phyloP scores from a whole-genome alignment of 805 yeast genomes.

The Wickerhamomyces alni region DNA sequence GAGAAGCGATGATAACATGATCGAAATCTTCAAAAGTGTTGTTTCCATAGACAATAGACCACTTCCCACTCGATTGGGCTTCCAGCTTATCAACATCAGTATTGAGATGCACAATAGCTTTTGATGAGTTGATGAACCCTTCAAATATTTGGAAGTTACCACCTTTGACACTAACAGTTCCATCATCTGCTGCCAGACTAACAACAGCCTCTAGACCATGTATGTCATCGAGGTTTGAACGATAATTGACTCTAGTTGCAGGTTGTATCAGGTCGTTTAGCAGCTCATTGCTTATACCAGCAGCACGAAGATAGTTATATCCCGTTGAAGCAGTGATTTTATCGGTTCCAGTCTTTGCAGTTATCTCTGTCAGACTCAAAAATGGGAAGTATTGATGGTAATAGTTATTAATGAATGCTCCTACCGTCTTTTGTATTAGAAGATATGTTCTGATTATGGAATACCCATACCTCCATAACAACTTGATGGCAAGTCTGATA shows the following conservation, averaged over 20 bases:
- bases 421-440: slow-evolving; percentile 17
- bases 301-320: slow-evolving; percentile 15
- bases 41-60: slow-evolving; percentile 6
- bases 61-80: slow-evolving; percentile 3
- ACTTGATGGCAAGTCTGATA: slow-evolving; percentile 8
- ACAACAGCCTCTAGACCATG: slow-evolving; percentile 38
- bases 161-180: slow-evolving; percentile 29
- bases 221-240: slow-evolving; percentile 33
- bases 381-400: slow-evolving; percentile 33
- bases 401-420: slow-evolving; percentile 26
- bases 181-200: slow-evolving; percentile 31
- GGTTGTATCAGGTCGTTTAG: slow-evolving; percentile 31
- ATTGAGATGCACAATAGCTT: slow-evolving; percentile 25
- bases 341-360: slow-evolving; percentile 20
- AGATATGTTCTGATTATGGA: slow-evolving; percentile 20
- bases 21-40: slow-evolving; percentile 26
- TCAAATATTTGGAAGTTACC: slow-evolving; percentile 42
- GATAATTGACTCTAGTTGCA: slow-evolving; percentile 39
- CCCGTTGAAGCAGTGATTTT: slow-evolving; percentile 22
- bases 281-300: slow-evolving; percentile 23
- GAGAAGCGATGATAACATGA: slow-evolving; percentile 40
- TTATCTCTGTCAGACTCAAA: slow-evolving; percentile 8
- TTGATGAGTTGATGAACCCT: slow-evolving; percentile 29
- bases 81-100: slow-evolving; percentile 24
- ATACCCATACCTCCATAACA: slow-evolving; percentile 27